Evolutionary conservation across 1,139 yeast species (phyloP), one percentile per base, ranked within the genome.

Genomic region (Diutina rugosa): DNA sequence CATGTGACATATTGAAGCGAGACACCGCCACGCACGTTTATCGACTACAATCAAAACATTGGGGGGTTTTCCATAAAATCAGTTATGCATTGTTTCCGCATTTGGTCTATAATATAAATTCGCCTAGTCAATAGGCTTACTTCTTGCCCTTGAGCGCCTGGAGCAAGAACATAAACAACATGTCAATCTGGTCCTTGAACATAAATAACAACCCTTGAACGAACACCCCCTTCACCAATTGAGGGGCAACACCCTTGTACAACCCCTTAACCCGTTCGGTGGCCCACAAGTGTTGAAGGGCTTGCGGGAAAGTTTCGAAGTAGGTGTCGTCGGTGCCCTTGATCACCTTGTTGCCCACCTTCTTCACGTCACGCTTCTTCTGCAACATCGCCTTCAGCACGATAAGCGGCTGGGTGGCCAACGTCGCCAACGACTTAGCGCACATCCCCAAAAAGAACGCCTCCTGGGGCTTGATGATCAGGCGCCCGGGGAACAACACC

Each of bases 141-240:
- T 46, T 41, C 48, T 55, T 55, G 32, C 56, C 56, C 65, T 71
- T 75, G 48, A 74, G 54, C 49, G 72, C 59, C 56, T 66, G 64
- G 63, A 79, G 69, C 61, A 79, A 67, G 48, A 67, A 62, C 57
- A 78, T 65, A 59, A 79, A 77, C 18, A 76, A 61, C 58, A 78
- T 59, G 67, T 82, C 79, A 57, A 82, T 68, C 66, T 82, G 90
- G 63, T 87, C 95, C 69, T 85, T 87, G 69, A 85, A 86, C 85
- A 87, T 87, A 65, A 90, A 87, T 63, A 90, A 75, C 60, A 89
- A 75, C 0, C 96, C 96, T 69, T 89, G 96, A 4, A 89, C 96
- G 57, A 89, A 70, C 4, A 89, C 87, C 2, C 95, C 96, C 73
- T 89, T 89, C 51, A 85, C 69, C 61, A 89, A 76, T 68, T 89